These are phyloP conservation scores for Paulownia fortunei DNA, from an alignment of 257 asterid species.

Conservation along the genomic window DNA sequence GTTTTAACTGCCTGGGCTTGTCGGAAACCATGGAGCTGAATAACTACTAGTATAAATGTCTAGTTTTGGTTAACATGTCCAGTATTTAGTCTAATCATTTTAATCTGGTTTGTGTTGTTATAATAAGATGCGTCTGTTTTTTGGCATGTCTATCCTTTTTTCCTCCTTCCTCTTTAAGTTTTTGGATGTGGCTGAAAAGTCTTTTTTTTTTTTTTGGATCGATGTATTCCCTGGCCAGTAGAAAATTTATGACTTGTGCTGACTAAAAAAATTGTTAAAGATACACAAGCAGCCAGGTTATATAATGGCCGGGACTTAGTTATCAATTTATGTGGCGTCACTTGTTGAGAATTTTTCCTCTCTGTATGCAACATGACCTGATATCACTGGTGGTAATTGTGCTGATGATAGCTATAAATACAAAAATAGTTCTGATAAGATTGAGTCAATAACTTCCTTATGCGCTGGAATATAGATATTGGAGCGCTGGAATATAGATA, in stretches of 20 bases:
- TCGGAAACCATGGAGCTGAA: neutral
- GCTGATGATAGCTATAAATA: conserved; percentile 11
- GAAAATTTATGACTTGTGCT: no score
- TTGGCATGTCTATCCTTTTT: neutral
- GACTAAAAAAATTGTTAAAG: no score
- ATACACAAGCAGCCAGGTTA: no score
- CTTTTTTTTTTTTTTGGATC: conserved; percentile 4
- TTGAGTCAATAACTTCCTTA: neutral
- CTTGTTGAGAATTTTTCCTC: neutral
- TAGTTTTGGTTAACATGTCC: neutral
- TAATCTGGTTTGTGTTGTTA: conserved; percentile 16
- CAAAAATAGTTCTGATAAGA: neutral
- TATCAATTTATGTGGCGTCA: neutral
- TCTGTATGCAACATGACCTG: neutral
- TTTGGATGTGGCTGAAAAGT: neutral
- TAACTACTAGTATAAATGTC: neutral
- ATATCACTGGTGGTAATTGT: neutral
- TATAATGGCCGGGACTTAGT: no score
- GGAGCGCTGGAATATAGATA: neutral
- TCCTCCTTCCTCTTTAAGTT: neutral
- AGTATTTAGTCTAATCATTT: neutral
- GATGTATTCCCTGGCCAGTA: no score
- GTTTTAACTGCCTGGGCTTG: no score
- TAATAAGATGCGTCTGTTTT: neutral
- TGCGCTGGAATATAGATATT: neutral